Percentiles rank a stretch among this genome's conserved stretches.
phyloP scores from a whole-genome alignment of 2,329 filamentous ascomycete species.

The Pyrenochaeta sp. region DNA sequence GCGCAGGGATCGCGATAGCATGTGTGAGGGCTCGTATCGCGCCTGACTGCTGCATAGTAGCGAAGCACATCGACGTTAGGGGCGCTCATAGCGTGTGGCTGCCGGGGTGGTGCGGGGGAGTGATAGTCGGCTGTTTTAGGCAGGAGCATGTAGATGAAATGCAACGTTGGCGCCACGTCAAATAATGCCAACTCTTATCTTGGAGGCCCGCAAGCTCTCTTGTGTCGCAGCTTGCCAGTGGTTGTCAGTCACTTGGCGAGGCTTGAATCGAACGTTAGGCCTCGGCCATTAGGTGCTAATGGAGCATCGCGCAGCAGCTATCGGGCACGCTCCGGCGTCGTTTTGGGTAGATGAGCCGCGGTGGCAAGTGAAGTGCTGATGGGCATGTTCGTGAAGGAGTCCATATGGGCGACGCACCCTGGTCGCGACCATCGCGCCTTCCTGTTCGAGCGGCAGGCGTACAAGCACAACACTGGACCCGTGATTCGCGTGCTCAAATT shows the following conservation, averaged over 20 bases:
- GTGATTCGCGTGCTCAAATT: slow-evolving; percentile 21
- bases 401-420: slow-evolving; percentile 10
- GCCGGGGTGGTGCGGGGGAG: slow-evolving; percentile 6
- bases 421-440: slow-evolving; percentile 17
- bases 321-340: slow-evolving; percentile 6
- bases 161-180: slow-evolving; percentile 17
- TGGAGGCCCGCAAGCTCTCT: slow-evolving; percentile 20
- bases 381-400: slow-evolving; percentile 8
- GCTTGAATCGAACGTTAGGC: slow-evolving; percentile 11
- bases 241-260: slow-evolving; percentile 22
- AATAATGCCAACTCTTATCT: slow-evolving; percentile 14
- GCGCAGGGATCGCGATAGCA: background rate
- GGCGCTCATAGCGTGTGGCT: slow-evolving; percentile 2
- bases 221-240: slow-evolving; percentile 17
- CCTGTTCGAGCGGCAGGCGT: slow-evolving; percentile 19
- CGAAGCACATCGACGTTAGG: slow-evolving; percentile 10
- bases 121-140: slow-evolving; percentile 14
- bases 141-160: slow-evolving; percentile 12
- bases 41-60: background rate
- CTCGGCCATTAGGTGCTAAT: slow-evolving; percentile 16
- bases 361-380: slow-evolving; percentile 28
- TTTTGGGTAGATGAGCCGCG: slow-evolving; percentile 22
- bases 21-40: background rate
- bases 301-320: slow-evolving; percentile 12
- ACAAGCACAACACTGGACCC: slow-evolving; percentile 16